phyloP scores from a whole-genome alignment of 1,284 basidiomycete species.

The Rhodofomes roseus region DNA sequence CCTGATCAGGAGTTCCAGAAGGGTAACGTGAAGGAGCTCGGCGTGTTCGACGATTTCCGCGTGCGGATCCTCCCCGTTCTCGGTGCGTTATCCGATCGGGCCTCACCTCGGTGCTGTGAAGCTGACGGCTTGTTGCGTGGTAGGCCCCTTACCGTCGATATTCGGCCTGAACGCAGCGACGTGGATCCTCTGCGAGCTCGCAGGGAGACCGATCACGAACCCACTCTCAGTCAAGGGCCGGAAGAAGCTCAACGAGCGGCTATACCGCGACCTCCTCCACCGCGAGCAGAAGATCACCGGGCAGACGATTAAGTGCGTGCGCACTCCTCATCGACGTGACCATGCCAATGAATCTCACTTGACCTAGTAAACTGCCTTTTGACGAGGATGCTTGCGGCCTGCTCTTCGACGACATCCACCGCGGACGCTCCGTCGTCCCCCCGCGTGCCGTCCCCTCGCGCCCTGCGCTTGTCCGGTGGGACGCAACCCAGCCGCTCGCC shows the following conservation, averaged over 20 bases:
- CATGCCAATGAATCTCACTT: neutral
- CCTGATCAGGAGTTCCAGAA: constrained; percentile 91
- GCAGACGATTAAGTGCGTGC: constrained; percentile 26
- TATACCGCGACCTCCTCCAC: constrained; percentile 71
- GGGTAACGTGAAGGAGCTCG: constrained; percentile 88
- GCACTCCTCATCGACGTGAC: neutral
- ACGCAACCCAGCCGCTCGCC: constrained; percentile 55
- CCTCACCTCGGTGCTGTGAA: neutral
- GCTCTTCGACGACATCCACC: constrained; percentile 84
- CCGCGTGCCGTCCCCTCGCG: constrained; percentile 69
- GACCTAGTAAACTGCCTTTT: constrained; percentile 64
- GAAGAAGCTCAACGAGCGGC: constrained; percentile 79
- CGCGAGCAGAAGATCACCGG: constrained; percentile 67
- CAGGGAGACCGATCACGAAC: constrained; percentile 78
- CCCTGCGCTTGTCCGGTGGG: constrained; percentile 80
- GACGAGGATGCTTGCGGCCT: constrained; percentile 79
- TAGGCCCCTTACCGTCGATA: constrained; percentile 79
- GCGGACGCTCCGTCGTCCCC: constrained; percentile 77
- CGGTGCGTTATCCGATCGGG: constrained; percentile 38
- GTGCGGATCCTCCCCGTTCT: constrained; percentile 88
- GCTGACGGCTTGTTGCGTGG: neutral
- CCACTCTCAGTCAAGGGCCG: constrained; percentile 83
- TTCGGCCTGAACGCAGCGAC: constrained; percentile 89
- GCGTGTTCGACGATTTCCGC: constrained; percentile 91
- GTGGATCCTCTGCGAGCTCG: constrained; percentile 82